These are phyloP conservation scores for Antarctomyces pellizariae DNA, from an alignment of 495 filamentous ascomycete genomes.

Conservation along the genomic window DNA sequence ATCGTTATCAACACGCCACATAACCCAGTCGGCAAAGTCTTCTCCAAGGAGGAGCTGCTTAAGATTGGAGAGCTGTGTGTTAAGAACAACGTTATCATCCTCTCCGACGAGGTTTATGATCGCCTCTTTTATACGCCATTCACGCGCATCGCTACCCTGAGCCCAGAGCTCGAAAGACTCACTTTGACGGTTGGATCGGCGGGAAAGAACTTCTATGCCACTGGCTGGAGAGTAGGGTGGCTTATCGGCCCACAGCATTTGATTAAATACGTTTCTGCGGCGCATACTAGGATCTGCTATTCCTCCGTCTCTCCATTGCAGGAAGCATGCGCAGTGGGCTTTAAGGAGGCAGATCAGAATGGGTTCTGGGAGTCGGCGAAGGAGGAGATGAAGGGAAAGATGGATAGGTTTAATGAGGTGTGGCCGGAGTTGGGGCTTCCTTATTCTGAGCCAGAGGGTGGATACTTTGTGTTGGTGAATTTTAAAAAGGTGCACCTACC, in stretches of 20 bases:
- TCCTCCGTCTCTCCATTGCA: slow-evolving; percentile 80
- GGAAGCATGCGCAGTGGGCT: slow-evolving; percentile 88
- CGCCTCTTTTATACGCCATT: slow-evolving; percentile 87
- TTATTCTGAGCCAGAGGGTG: slow-evolving; percentile 83
- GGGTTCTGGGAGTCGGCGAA: slow-evolving; percentile 80
- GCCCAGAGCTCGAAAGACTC: slow-evolving; percentile 60
- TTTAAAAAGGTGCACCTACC: slow-evolving; percentile 67
- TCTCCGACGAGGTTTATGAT: slow-evolving; percentile 94
- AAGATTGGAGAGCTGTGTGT: slow-evolving; percentile 77
- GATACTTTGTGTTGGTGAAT: slow-evolving; percentile 92
- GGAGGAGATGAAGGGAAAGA: slow-evolving; percentile 72
- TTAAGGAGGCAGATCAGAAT: slow-evolving; percentile 65
- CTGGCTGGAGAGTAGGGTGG: slow-evolving; percentile 92
- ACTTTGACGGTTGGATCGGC: slow-evolving; percentile 88
- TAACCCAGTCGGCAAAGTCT: slow-evolving; percentile 94
- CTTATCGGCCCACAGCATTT: slow-evolving; percentile 72
- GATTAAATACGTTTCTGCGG: slow-evolving; percentile 78
- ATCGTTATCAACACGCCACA: slow-evolving; percentile 72
- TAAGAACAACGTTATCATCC: slow-evolving; percentile 82
- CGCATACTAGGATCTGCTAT: slow-evolving; percentile 93
- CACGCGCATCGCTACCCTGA: slow-evolving; percentile 73
- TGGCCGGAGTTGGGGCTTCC: slow-evolving; percentile 78
- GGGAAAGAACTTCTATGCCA: slow-evolving; percentile 95
- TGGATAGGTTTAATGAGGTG: slow-evolving; percentile 62
- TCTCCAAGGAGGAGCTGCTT: slow-evolving; percentile 59